phyloP scores from a whole-genome alignment of 257 asterid species.

The Solanum okadae region DNA sequence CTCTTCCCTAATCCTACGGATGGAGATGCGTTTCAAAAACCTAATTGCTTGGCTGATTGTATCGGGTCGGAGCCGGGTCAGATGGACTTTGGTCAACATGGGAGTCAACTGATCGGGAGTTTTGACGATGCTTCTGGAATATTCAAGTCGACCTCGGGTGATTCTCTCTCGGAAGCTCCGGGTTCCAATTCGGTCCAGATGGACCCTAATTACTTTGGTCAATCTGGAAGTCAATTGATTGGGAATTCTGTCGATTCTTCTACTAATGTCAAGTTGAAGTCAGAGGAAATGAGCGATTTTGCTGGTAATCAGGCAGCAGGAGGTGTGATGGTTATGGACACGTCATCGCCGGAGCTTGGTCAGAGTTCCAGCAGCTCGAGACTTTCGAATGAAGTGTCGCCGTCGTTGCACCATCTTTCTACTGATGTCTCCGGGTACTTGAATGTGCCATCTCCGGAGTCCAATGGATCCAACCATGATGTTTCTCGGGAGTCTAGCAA shows the following conservation, averaged over 20 bases:
- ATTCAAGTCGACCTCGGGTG: neutral
- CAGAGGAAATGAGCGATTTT: constrained; percentile 35
- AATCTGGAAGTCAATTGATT: constrained; percentile 5
- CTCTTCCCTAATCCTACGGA: constrained; percentile 22
- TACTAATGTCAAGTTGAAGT: constrained; percentile 39
- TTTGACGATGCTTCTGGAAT: neutral
- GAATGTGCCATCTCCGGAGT: constrained; percentile 70
- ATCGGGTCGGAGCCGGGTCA: neutral
- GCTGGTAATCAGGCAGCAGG: constrained; percentile 17
- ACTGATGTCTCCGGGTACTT: constrained; percentile 38
- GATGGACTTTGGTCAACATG: constrained; percentile 12
- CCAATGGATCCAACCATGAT: constrained; percentile 53
- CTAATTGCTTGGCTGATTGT: constrained; percentile 11
- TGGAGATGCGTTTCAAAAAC: constrained; percentile 23
- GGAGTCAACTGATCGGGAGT: neutral
- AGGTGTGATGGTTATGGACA: constrained; percentile 6
- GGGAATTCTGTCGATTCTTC: constrained; percentile 5
- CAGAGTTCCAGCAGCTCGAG: constrained; percentile 42
- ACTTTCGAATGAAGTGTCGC: constrained; percentile 32
- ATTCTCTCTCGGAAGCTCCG: constrained; percentile 5
- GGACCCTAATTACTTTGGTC: constrained; percentile 5
- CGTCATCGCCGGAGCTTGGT: constrained; percentile 20
- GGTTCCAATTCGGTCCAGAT: constrained; percentile 14
- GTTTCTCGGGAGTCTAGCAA: constrained; percentile 14
- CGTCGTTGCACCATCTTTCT: constrained; percentile 37